phyloP scores from a whole-genome alignment of 352 stramenopile species.

The Globisporangium spinosum region DNA sequence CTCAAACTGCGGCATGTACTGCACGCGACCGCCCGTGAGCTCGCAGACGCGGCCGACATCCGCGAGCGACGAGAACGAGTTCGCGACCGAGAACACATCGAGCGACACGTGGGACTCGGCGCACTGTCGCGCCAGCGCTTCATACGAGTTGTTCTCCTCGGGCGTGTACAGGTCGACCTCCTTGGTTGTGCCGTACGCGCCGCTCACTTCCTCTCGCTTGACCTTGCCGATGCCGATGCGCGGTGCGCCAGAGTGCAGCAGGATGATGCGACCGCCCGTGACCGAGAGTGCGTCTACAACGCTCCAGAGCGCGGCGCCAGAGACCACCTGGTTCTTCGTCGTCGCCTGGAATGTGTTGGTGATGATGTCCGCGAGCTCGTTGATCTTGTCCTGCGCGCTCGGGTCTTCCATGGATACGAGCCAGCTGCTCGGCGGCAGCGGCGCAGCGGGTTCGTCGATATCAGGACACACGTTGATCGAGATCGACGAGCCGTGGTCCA shows the following conservation, averaged over 20 bases:
- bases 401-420: constrained; percentile 82
- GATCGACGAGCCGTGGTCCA: constrained; percentile 64
- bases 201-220: constrained; percentile 77
- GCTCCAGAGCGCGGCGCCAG: constrained; percentile 71
- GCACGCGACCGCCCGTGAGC: constrained; percentile 79
- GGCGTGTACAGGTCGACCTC: constrained; percentile 84
- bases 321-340: constrained; percentile 76
- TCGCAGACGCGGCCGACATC: constrained; percentile 80
- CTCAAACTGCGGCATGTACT: constrained; percentile 86
- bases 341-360: constrained; percentile 61
- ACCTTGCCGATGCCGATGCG: constrained; percentile 71
- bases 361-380: constrained; percentile 65
- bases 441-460: constrained; percentile 73
- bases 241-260: constrained; percentile 76
- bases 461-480: constrained; percentile 77
- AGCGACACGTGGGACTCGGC: constrained; percentile 80
- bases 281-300: constrained; percentile 66
- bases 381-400: constrained; percentile 63
- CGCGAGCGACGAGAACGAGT: constrained; percentile 77
- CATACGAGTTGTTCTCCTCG: constrained; percentile 64
- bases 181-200: constrained; percentile 79
- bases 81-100: constrained; percentile 83
- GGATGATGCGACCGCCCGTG: constrained; percentile 58
- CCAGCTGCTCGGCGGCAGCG: constrained; percentile 72
- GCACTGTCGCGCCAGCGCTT: constrained; percentile 57